These are phyloP conservation scores for Pichia inconspicua DNA, from an alignment of 1,139 yeast genomes.

Conservation along the genomic window DNA sequence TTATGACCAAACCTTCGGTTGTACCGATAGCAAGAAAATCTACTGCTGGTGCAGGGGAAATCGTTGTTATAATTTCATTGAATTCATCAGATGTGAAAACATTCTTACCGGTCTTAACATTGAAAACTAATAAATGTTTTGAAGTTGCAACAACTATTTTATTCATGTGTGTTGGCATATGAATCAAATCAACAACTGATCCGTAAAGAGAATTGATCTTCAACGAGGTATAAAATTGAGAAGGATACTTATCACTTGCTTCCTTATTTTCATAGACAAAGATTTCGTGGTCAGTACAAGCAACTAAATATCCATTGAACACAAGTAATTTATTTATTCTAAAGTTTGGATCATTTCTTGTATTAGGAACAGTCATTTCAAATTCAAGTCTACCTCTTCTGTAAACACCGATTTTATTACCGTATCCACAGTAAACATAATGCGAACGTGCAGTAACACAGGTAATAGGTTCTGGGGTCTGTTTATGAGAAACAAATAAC, in stretches of 20 bases:
- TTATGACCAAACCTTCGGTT: conserved; percentile 52
- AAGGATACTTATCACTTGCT: conserved; percentile 38
- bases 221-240: conserved; percentile 61
- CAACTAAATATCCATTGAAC: conserved; percentile 78
- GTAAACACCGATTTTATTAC: conserved; percentile 64
- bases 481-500: conserved; percentile 77
- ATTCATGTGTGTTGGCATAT: conserved; percentile 89
- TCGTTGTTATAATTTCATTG: conserved; percentile 46
- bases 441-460: conserved; percentile 78
- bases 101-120: conserved; percentile 71
- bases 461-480: conserved; percentile 62
- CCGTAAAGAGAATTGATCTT: conserved; percentile 58
- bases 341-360: conserved; percentile 25
- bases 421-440: conserved; percentile 73
- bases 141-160: conserved; percentile 73
- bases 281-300: conserved; percentile 46
- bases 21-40: conserved; percentile 80
- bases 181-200: conserved; percentile 58
- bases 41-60: conserved; percentile 79
- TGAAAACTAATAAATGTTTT: conserved; percentile 52
- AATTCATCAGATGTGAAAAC: conserved; percentile 54
- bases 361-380: conserved; percentile 34
- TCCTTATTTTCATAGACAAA: conserved; percentile 55
- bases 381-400: conserved; percentile 74
- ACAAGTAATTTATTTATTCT: conserved; percentile 45